Base-by-base conservation (phyloP, 1,284 basidiomycete genomes). In the Malassezia slooffiae region DNA sequence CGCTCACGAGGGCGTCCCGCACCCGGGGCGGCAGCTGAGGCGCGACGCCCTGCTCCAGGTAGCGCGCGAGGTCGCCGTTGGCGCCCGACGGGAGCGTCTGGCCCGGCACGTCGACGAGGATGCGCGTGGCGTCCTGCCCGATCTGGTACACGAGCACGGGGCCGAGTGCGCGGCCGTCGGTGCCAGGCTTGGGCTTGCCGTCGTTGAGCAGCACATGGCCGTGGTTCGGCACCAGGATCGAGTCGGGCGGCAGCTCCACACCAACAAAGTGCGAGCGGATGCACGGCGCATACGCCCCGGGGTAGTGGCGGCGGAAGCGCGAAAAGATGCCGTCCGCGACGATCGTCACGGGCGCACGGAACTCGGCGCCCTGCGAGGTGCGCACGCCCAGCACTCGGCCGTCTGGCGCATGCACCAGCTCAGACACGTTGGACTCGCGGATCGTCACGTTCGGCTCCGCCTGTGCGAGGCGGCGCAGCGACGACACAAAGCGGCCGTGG, bases 251-350 rank as follows among this genome's bases (percentile, higher is more conserved):
- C 23, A 93, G 74, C 11, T 90, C 75, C 5, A 81, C 75, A 24
- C 85, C 87, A 55, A 89, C 79, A 67, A 91, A 90, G 70, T 88
- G 79, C 34, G 81, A 82, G 48, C 79, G 76, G 8, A 79, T 79
- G 8, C 72, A 69, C 0, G 62, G 82, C 33, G 52, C 47, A 34
- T 61, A 58, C 13, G 60, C 59, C 75, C 46, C 81, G 76, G 40
- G 71, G 50, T 50, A 67, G 67, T 60, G 58, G 12, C 66, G 58
- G 35, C 83, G 75, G 73, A 86, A 85, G 60, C 84, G 85, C 32
- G 87, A 91, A 71, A 89, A 88, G 71, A 88, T 95, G 0, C 91
- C 91, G 70, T 97, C 91, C 6, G 89, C 88, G 43, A 96, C 74
- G 66, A 97, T 75, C 34, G 87, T 87, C 34, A 97, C 71, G 33